Base-by-base conservation (phyloP, 495 filamentous ascomycete genomes). In the Xylaria venustula region DNA sequence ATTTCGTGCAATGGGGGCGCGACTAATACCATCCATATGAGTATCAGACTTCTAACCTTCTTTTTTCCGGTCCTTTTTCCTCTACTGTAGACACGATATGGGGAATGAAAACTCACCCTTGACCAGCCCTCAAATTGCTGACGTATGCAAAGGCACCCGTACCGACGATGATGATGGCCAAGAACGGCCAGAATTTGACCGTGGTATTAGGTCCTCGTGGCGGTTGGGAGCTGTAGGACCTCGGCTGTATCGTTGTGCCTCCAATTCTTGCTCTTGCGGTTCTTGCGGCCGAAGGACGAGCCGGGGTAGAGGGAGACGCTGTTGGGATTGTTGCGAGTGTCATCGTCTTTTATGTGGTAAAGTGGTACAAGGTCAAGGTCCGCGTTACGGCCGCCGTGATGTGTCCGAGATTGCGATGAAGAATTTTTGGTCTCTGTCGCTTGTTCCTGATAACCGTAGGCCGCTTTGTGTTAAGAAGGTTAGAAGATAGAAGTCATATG, bases 111-210 rank as follows among this genome's bases (percentile, higher is more conserved):
- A 70, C 72, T 64, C 54, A 73, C 70, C 66, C 64, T 55, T 55
- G 55, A 64, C 72, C 26, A 61, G 72, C 62, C 50, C 57, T 69
- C n/a, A 64, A 46, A 58, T 75, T 78, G 20, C 70, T 71, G 40
- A 84, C 61, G 11, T 77, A 61, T 22, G 80, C 73, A 58, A 83
- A 85, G 1, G 72, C 78, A 12, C 72, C 74, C 15, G 77, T 75
- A 9, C 78, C 79, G 0, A 78, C 56, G 0, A 70, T 75, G 53
- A 84, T 76, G 54, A 85, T 70, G 22, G 69, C 67, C 11, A 81
- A 6, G 41, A 85, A 82, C 15, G 78, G 78, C 79, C 78, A 80
- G 66, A 80, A 79, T 64, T 78, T 79, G 65, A 81, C 64, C 28
- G 67, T 47, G 59, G 69, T 66, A 30, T 69, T 72, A 28, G 67